These are phyloP conservation scores for Trichaptum fuscoviolaceum DNA, from an alignment of 768 basidiomycete species.

Conservation along the genomic window DNA sequence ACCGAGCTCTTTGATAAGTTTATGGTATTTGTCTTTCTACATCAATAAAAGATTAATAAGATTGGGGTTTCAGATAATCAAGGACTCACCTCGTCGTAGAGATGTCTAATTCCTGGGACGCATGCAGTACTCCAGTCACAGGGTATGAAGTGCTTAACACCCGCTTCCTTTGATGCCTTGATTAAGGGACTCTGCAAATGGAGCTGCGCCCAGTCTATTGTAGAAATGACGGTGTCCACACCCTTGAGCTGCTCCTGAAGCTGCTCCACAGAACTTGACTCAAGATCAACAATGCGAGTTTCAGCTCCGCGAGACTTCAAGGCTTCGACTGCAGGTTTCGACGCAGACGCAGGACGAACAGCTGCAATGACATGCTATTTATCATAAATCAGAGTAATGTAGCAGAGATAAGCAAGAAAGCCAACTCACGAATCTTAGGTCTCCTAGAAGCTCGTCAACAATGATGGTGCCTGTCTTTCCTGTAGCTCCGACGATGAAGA, in stretches of 20 bases:
- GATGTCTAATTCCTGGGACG: conserved; percentile 9
- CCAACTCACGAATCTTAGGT: conserved; percentile 16
- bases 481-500: conserved; percentile 16
- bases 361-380: conserved; percentile 12
- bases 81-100: conserved; percentile 12
- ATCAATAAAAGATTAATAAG: background rate
- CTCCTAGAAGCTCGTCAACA: conserved; percentile 13
- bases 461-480: conserved; percentile 18
- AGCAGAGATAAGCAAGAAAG: background rate
- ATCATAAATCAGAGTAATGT: background rate
- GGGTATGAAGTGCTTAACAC: conserved; percentile 20
- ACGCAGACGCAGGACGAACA: conserved; percentile 14
- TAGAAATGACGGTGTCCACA: conserved; percentile 15
- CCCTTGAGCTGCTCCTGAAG: conserved; percentile 16
- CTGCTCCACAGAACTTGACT: conserved; percentile 11
- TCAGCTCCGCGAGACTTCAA: conserved; percentile 15
- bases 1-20: conserved; percentile 20
- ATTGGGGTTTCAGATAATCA: background rate
- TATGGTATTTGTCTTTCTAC: conserved; percentile 25
- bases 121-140: conserved; percentile 18
- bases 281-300: conserved; percentile 14
- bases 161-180: conserved; percentile 17
- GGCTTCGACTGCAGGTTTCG: conserved; percentile 12
- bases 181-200: conserved; percentile 15
- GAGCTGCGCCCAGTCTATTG: conserved; percentile 7